Conservation (phyloP, 148 eudicot species). For the Rhododendron molle region DNA sequence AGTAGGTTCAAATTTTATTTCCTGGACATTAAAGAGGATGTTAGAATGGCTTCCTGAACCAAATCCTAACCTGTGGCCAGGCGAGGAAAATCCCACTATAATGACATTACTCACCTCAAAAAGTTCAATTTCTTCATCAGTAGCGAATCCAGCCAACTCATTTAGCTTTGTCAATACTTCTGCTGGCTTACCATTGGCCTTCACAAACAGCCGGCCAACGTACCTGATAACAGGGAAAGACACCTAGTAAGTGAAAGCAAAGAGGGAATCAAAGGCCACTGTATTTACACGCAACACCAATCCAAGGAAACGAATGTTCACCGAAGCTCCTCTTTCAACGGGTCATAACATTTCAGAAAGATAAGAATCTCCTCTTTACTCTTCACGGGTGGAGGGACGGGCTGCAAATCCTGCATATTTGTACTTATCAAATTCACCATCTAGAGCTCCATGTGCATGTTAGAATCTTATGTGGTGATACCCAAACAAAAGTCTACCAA, state of each 20-base stretch:
- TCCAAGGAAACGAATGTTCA: conserved; percentile 11
- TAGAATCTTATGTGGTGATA: not conserved
- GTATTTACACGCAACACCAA: not conserved
- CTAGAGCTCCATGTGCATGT: conserved; percentile 1
- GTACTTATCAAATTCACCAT: not conserved
- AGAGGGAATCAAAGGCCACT: not conserved
- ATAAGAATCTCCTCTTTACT: conserved; percentile 87
- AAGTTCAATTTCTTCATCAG: conserved; percentile 80
- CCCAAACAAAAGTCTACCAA: not conserved
- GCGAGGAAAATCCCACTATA: conserved; percentile 3
- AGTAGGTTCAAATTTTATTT: conserved; percentile 86
- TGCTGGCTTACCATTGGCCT: conserved; percentile 56
- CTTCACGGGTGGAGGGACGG: conserved; percentile 63
- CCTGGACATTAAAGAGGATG: conserved; percentile 40
- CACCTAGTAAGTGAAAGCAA: not conserved
- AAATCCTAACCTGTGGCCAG: conserved; percentile 3
- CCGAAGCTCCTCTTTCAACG: conserved; percentile 88
- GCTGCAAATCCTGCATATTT: conserved; percentile 55
- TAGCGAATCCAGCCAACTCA: conserved; percentile 77
- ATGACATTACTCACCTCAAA: conserved; percentile 53
- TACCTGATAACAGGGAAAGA: conserved; percentile 41
- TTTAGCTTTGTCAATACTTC: conserved; percentile 66
- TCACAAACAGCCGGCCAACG: conserved; percentile 81
- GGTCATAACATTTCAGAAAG: conserved; percentile 91
- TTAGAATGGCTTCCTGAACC: not conserved